A percentile compares a stretch with the other conserved stretches of the same genome.
Conservation (phyloP, 805 yeast genomes). For the Myxozyma neglecta region DNA sequence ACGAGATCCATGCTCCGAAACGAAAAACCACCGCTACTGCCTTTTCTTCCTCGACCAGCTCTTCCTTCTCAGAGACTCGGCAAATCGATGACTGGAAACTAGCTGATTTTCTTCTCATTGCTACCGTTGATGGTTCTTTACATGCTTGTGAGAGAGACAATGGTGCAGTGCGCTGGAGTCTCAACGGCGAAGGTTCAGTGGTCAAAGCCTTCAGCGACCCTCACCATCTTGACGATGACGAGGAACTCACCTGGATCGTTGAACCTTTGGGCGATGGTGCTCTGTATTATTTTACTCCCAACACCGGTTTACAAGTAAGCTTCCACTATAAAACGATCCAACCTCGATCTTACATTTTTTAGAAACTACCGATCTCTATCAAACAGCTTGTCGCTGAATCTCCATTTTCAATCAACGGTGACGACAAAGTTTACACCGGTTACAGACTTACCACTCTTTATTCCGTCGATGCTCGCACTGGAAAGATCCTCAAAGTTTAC, state of each 20-base stretch:
- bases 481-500: conserved; percentile 67
- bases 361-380: conserved; percentile 71
- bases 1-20: not conserved
- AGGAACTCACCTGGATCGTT: conserved; percentile 71
- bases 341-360: not conserved
- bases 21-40: conserved; percentile 1
- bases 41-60: not conserved
- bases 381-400: conserved; percentile 75
- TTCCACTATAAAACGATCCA: too few relatives aligned
- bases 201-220: conserved; percentile 45
- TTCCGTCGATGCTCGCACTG: conserved; percentile 70
- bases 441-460: conserved; percentile 71
- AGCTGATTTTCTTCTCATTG: conserved; percentile 61
- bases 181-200: conserved; percentile 64
- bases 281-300: conserved; percentile 74
- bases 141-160: conserved; percentile 76
- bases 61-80: conserved; percentile 32
- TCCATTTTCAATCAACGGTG: conserved; percentile 77
- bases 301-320: conserved; percentile 63
- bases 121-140: conserved; percentile 84
- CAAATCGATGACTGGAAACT: conserved; percentile 51
- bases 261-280: conserved; percentile 88
- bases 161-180: conserved; percentile 76
- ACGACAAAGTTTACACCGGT: conserved; percentile 87
- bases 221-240: conserved; percentile 34